Conservation (phyloP, 164 flowering plant species). For the Chloranthus sessilifolius region DNA sequence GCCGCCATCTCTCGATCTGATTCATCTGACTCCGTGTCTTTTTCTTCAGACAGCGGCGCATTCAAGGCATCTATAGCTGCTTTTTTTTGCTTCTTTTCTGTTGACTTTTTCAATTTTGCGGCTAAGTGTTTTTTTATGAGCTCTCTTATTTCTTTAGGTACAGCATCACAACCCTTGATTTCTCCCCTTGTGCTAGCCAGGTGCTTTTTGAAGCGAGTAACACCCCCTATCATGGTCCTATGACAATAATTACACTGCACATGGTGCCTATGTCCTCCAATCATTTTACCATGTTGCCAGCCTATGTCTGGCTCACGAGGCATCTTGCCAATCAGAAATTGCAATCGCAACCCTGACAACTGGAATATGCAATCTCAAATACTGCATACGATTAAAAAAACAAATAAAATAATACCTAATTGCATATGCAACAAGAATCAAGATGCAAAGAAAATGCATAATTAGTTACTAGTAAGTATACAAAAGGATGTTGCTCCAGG, state of each 20-base stretch:
- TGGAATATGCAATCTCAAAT: neutral
- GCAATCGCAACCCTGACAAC: conserved; percentile 1
- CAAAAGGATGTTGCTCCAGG: too few species aligned
- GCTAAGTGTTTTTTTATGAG: conserved; percentile 25
- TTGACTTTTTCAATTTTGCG: conserved; percentile 15
- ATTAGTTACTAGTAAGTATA: too few species aligned
- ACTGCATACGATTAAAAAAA: too few species aligned
- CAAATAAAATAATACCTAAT: too few species aligned
- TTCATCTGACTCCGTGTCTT: conserved; percentile 27
- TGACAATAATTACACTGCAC: conserved; percentile 30
- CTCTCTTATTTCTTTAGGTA: conserved; percentile 29
- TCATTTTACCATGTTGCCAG: conserved; percentile 34
- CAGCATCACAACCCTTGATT: conserved; percentile 32
- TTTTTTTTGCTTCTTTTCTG: conserved; percentile 17
- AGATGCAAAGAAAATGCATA: too few species aligned
- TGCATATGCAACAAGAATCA: too few species aligned
- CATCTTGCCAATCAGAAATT: conserved; percentile 12
- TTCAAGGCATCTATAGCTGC: conserved; percentile 9
- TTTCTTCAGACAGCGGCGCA: conserved; percentile 17
- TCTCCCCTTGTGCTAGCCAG: conserved; percentile 31
- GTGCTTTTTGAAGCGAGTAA: conserved; percentile 36
- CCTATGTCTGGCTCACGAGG: conserved; percentile 37
- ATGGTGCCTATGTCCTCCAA: conserved; percentile 38
- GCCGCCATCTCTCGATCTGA: conserved; percentile 25
- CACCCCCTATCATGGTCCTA: conserved; percentile 32